These are phyloP conservation scores for Naganishia friedmannii DNA, from an alignment of 768 basidiomycete species.

Conservation along the genomic window DNA sequence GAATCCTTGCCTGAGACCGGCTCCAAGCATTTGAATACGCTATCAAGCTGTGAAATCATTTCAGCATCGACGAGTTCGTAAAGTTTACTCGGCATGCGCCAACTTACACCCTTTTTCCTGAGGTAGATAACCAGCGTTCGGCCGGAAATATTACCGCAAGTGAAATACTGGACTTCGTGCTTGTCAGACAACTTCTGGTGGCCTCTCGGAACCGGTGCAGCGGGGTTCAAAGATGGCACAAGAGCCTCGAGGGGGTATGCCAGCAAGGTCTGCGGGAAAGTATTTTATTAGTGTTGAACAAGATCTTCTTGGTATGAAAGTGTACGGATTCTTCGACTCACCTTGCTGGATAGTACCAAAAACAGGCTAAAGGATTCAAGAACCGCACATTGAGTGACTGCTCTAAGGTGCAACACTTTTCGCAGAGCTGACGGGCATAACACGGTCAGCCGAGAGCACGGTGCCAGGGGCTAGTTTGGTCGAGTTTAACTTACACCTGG, in stretches of 20 bases:
- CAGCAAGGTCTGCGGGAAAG: conserved; percentile 64
- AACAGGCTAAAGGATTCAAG: conserved; percentile 95
- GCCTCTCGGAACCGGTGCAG: conserved; percentile 66
- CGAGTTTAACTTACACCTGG: conserved; percentile 62
- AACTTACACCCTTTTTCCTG: conserved; percentile 80
- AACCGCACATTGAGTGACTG: conserved; percentile 93
- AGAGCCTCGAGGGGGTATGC: conserved; percentile 95
- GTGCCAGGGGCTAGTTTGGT: not conserved
- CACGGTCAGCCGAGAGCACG: not conserved
- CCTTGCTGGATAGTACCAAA: conserved; percentile 90
- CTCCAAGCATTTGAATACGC: conserved; percentile 94
- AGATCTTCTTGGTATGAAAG: not conserved
- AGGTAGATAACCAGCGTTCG: conserved; percentile 90
- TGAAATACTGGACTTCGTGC: conserved; percentile 93
- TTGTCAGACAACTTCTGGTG: conserved; percentile 88
- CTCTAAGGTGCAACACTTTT: conserved; percentile 86
- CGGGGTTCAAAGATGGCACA: conserved; percentile 73
- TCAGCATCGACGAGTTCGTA: not conserved
- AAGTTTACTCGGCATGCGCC: not conserved
- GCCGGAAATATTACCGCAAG: conserved; percentile 78
- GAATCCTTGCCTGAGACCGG: conserved; percentile 87
- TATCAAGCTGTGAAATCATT: conserved; percentile 62
- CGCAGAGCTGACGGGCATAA: conserved; percentile 65
- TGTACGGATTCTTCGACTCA: conserved; percentile 35
- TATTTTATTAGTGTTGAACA: not conserved